Percentiles rank a stretch among this genome's conserved stretches.
Evolutionary conservation across 2,329 filamentous ascomycete species (phyloP).

Genomic region (Botrytis sinoallii): DNA sequence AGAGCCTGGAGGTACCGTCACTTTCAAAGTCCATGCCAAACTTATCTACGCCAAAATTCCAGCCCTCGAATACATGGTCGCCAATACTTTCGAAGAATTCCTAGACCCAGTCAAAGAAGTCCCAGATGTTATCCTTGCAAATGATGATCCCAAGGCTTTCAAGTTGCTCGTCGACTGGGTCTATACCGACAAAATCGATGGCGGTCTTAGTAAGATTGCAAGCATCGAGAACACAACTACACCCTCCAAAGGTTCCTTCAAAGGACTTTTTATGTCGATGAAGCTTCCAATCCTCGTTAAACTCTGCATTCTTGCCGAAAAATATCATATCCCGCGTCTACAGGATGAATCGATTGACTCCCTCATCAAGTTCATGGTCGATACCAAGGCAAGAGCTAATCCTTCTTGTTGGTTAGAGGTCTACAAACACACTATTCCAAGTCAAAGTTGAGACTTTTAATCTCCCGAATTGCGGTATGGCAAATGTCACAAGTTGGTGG

Average conservation of each 20-base stretch:
- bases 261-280: neutral
- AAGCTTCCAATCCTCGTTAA: neutral
- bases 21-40: neutral
- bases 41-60: neutral
- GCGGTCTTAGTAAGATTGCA: neutral
- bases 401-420: conserved; percentile 8
- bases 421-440: neutral
- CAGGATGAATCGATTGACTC: neutral
- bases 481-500: neutral
- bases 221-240: neutral
- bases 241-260: neutral
- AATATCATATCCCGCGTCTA: neutral
- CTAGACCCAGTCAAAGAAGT: neutral
- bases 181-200: neutral
- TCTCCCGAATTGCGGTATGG: conserved; percentile 1
- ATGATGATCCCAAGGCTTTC: neutral
- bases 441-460: neutral
- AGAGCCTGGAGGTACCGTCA: neutral
- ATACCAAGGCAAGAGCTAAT: neutral
- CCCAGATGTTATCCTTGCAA: neutral
- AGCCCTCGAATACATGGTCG: neutral
- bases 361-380: conserved; percentile 2
- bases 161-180: neutral
- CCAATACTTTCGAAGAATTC: neutral
- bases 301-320: neutral